Evolutionary conservation across 148 eudicot species (phyloP).

Genomic region (Rhododendron ovatum): DNA sequence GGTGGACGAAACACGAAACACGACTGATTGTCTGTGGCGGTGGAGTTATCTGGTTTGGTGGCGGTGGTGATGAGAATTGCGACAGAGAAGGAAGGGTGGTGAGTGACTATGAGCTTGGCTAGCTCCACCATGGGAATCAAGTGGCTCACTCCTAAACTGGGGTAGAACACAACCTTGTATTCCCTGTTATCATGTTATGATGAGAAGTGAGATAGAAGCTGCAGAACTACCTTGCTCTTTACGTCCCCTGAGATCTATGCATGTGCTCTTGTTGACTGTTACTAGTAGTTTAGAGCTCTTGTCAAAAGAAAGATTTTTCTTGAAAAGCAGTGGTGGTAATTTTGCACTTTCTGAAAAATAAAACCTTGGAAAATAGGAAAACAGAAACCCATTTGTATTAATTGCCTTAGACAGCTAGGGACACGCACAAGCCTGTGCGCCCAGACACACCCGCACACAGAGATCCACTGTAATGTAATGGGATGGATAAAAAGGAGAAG

Average conservation of each 20-base stretch:
- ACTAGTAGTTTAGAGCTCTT: neutral
- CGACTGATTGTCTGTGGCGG: neutral
- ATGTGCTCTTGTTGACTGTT: neutral
- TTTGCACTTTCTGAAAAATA: neutral
- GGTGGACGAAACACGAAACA: slow-evolving; percentile 18
- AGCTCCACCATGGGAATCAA: slow-evolving; percentile 28
- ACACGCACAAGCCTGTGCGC: neutral
- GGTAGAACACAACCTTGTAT: slow-evolving; percentile 19
- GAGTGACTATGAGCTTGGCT: slow-evolving; percentile 16
- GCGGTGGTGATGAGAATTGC: slow-evolving; percentile 12
- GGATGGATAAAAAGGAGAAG: neutral
- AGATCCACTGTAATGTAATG: neutral
- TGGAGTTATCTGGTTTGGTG: slow-evolving; percentile 14
- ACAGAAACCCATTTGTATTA: neutral
- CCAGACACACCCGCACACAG: neutral
- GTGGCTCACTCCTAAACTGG: slow-evolving; percentile 22
- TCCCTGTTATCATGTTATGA: neutral
- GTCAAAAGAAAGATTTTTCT: neutral
- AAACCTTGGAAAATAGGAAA: neutral
- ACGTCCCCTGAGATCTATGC: neutral
- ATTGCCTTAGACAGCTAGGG: neutral
- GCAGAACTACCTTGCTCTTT: neutral
- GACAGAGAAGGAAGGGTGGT: slow-evolving; percentile 23
- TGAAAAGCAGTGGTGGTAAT: neutral
- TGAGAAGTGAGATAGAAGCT: neutral